A percentile compares a stretch with the other conserved stretches of the same genome.
These are phyloP conservation scores for Lipomyces yamadae DNA, from an alignment of 805 yeast species.

Conservation along the genomic window DNA sequence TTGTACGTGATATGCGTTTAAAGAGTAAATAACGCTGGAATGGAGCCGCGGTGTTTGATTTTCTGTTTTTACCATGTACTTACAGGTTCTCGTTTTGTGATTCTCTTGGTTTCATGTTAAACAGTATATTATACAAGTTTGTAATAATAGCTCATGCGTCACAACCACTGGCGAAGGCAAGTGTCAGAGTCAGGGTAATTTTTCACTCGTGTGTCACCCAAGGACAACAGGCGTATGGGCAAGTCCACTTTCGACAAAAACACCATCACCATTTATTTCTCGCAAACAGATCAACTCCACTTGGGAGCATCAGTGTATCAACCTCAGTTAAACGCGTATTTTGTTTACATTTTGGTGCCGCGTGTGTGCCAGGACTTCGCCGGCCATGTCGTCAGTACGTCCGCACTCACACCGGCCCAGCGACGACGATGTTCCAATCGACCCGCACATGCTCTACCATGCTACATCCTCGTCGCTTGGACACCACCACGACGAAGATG, in stretches of 20 bases:
- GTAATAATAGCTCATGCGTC: no score
- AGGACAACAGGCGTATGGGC: neutral
- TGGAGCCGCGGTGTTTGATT: neutral
- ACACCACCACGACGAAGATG: slow-evolving; percentile 3
- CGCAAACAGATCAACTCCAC: neutral
- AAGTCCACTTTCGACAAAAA: neutral
- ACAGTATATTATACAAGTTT: no score
- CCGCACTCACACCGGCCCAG: neutral
- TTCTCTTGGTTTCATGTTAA: neutral
- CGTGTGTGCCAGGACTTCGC: neutral
- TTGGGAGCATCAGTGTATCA: slow-evolving; percentile 1
- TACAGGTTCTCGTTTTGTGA: neutral
- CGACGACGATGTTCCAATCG: slow-evolving; percentile 22
- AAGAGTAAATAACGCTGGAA: neutral
- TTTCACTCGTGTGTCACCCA: neutral
- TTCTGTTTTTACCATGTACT: neutral
- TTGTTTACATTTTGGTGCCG: slow-evolving; percentile 9
- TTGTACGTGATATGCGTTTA: neutral
- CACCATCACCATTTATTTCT: slow-evolving; percentile 2
- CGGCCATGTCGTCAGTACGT: slow-evolving; percentile 4
- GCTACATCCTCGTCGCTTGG: slow-evolving; percentile 8
- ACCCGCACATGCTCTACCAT: slow-evolving; percentile 28
- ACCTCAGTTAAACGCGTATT: slow-evolving; percentile 5
- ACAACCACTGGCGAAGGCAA: no score
- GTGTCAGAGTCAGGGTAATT: no score